Percentiles rank a stretch among this genome's conserved stretches.
phyloP scores from a whole-genome alignment of 495 filamentous ascomycete species.

The Penicillium soppii region DNA sequence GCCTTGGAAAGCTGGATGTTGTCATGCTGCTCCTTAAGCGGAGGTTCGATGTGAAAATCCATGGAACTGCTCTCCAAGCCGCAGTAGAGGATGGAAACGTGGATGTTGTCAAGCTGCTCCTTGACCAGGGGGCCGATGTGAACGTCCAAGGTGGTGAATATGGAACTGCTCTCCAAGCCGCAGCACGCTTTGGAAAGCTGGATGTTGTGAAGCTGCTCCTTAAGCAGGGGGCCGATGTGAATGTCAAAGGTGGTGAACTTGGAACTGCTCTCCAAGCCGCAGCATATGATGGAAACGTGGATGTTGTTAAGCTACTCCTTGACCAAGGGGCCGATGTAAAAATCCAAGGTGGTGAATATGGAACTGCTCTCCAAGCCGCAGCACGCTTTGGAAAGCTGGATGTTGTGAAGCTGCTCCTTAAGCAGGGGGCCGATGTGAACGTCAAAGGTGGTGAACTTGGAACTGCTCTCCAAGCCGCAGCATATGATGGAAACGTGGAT shows the following conservation, averaged over 20 bases:
- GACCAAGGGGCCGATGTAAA: slow-evolving; percentile 18
- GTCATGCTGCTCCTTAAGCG: not conserved
- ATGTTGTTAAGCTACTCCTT: slow-evolving; percentile 20
- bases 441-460: too few species aligned
- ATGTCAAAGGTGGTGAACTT: not conserved
- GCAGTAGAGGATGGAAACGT: too few species aligned
- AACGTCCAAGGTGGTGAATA: not conserved
- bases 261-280: slow-evolving; percentile 24
- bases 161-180: not conserved
- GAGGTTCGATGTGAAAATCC: too few species aligned
- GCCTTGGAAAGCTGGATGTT: not conserved
- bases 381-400: too few species aligned
- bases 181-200: not conserved
- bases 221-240: not conserved
- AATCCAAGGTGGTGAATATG: slow-evolving; percentile 8
- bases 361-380: slow-evolving; percentile 17
- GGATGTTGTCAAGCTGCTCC: too few species aligned
- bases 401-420: too few species aligned
- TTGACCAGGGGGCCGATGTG: not conserved
- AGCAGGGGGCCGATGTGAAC: too few species aligned
- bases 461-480: too few species aligned
- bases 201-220: not conserved
- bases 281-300: slow-evolving; percentile 8
- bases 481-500: too few species aligned
- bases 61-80: too few species aligned